Conservation (phyloP, 441 rosid species). For the Populus hybrid region DNA sequence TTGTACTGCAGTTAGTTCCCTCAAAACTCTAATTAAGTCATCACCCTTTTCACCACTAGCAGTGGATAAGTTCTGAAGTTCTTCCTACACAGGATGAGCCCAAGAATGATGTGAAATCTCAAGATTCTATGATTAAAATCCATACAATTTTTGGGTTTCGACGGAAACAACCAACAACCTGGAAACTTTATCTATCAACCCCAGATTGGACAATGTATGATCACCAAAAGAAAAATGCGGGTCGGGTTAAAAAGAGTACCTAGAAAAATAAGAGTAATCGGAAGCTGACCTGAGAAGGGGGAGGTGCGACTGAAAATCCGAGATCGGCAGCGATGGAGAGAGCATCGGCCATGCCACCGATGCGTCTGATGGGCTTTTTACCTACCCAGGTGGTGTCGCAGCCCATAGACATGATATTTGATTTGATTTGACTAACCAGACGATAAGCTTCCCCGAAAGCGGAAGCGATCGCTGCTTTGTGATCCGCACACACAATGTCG, state of each 20-base stretch:
- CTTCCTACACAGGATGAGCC: conserved; percentile 47
- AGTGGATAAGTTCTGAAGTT: conserved; percentile 55
- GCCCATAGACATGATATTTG: conserved; percentile 56
- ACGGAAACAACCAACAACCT: background rate
- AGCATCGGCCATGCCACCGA: conserved; percentile 94
- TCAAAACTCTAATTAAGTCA: conserved; percentile 69
- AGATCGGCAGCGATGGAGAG: conserved; percentile 96
- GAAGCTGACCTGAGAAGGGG: conserved; percentile 57
- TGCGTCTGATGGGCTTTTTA: conserved; percentile 80
- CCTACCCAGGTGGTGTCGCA: conserved; percentile 89
- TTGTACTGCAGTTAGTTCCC: conserved; percentile 78
- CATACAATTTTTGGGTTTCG: background rate
- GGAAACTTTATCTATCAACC: background rate
- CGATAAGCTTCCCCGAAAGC: background rate
- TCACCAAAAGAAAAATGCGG: background rate
- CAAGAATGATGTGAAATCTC: background rate
- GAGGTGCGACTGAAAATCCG: conserved; percentile 73
- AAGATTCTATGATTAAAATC: background rate
- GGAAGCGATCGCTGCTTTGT: background rate
- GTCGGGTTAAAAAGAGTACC: background rate
- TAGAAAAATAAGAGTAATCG: background rate
- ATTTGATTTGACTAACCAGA: background rate
- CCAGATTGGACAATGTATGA: background rate
- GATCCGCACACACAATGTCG: background rate
- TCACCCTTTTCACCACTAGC: conserved; percentile 67